Evolutionary conservation across 331 rosid species (phyloP), one percentile per base, ranked within the genome.

Genomic region (Arachis monticola): DNA sequence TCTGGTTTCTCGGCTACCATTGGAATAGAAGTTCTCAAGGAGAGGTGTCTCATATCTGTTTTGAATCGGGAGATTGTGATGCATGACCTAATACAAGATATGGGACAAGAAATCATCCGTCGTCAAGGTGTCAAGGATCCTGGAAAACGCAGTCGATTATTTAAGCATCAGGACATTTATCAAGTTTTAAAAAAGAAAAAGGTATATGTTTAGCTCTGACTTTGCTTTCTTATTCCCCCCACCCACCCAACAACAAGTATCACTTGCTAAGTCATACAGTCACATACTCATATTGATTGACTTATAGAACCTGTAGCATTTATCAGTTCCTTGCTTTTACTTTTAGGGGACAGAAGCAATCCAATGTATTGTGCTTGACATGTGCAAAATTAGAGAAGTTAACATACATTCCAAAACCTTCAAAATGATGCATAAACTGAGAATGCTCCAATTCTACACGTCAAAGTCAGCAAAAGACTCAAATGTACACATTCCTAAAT

Each of bases 281-380:
- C 41, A 4, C 41, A 38, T 38, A 38, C 6, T 38, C 6, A 38
- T 5, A 38, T 38, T 38, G 41, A 38, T 38, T 38, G 41, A 38
- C 5, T 38, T 4, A 4, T 38, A 38, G 6, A 38, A 38, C 1
- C 0, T 38, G 41, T 38, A 38, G 41, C 41, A 38, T 38, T 38
- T 38, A 38, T 1, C 10, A 45, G 10, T 10, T 8, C 10, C 7
- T 57, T 0, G 8, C 2, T 41, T 46, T 31, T 3, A 38, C 42
- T 38, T 13, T 5, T 44, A 83, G 89, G 89, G 81, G 66, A 72
- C 84, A 1, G 63, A 56, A 60, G 73, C 56, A 1, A 30, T 84
- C 42, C 68, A 80, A 6, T 69, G 84, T 27, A 72, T 87, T 60
- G 38, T 42, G 35, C 63, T 80, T 0, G 68, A 82, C 71, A 14